Evolutionary conservation across 2,329 filamentous ascomycete species (phyloP).

Genomic region (Dryadomyces sulphureus): DNA sequence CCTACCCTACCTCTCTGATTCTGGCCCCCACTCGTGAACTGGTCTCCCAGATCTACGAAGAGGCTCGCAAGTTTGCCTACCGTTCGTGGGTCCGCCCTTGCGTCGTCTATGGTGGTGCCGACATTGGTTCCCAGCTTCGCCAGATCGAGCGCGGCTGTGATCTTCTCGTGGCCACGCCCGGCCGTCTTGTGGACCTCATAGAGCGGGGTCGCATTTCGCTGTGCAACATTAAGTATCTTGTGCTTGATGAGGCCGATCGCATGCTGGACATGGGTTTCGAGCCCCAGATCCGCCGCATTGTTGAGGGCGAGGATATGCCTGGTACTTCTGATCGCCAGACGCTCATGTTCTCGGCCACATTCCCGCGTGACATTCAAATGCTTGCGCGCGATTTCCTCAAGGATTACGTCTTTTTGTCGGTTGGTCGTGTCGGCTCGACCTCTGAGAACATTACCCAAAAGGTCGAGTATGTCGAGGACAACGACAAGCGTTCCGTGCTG

Average conservation of each 20-base stretch:
- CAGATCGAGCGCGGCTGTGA: slow-evolving; percentile 97
- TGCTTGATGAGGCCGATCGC: slow-evolving; percentile 97
- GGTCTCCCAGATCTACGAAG: slow-evolving; percentile 96
- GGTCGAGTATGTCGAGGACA: slow-evolving; percentile 89
- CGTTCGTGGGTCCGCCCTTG: slow-evolving; percentile 97
- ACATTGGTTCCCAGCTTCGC: slow-evolving; percentile 94
- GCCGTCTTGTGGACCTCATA: slow-evolving; percentile 93
- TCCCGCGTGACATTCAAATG: slow-evolving; percentile 98
- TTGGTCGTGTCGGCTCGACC: slow-evolving; percentile 94
- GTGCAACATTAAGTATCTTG: slow-evolving; percentile 96
- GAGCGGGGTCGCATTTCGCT: slow-evolving; percentile 97
- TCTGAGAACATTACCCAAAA: slow-evolving; percentile 99
- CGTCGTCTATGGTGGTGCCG: slow-evolving; percentile 97
- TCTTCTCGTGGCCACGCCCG: slow-evolving; percentile 89
- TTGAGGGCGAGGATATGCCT: slow-evolving; percentile 98
- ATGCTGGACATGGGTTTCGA: slow-evolving; percentile 99
- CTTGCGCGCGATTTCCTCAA: slow-evolving; percentile 96
- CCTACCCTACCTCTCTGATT: slow-evolving; percentile 90
- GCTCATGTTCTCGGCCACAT: slow-evolving; percentile 99
- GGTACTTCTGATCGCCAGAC: slow-evolving; percentile 72
- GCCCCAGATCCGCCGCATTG: slow-evolving; percentile 96
- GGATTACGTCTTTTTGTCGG: slow-evolving; percentile 98
- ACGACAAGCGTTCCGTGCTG: slow-evolving; percentile 92
- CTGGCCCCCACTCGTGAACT: slow-evolving; percentile 95
- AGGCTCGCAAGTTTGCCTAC: slow-evolving; percentile 96